Percentiles rank a stretch among this genome's conserved stretches.
Conservation (phyloP, 441 rosid genomes). For the Brassica balearica region DNA sequence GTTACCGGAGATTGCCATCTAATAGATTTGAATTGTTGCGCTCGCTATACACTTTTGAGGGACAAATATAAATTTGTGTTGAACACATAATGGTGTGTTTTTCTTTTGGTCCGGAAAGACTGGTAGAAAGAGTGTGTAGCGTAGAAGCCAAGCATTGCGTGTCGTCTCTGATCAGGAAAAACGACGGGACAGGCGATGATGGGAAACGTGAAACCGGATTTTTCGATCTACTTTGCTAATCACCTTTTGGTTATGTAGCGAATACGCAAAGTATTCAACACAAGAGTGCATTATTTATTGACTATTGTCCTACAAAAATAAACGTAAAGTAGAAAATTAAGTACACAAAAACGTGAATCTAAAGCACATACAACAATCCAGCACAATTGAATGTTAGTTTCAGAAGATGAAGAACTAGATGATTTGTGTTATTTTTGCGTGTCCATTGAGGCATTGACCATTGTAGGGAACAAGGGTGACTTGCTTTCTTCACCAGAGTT, state of each 20-base stretch:
- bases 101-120: neutral
- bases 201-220: conserved; percentile 8
- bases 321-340: neutral
- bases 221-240: neutral
- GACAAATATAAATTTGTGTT: neutral
- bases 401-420: neutral
- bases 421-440: neutral
- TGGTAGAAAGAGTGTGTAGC: conserved; percentile 29
- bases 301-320: neutral
- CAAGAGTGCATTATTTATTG: neutral
- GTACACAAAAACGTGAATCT: neutral
- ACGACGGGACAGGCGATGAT: conserved; percentile 29
- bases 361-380: neutral
- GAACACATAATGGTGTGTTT: neutral
- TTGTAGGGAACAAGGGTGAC: neutral
- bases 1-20: conserved; percentile 33
- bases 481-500: neutral
- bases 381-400: neutral
- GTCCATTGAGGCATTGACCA: neutral
- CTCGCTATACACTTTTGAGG: neutral
- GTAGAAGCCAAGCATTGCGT: conserved; percentile 37
- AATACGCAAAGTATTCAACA: neutral
- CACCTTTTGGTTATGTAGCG: neutral
- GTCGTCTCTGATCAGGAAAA: conserved; percentile 30
- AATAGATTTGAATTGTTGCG: neutral